These are phyloP conservation scores for Ogataea polymorpha DNA, from an alignment of 805 yeast species.

Conservation along the genomic window DNA sequence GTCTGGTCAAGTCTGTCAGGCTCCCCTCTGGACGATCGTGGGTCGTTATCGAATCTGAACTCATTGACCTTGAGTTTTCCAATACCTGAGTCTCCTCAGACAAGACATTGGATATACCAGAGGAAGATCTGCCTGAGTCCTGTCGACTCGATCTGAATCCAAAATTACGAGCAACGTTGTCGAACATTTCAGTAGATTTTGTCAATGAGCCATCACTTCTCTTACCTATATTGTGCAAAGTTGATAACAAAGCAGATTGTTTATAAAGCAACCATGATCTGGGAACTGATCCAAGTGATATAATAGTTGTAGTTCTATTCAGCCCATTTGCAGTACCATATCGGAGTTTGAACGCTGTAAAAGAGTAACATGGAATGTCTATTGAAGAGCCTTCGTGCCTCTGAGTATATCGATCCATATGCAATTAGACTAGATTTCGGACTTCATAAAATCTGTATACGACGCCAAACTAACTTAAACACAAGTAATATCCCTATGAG, in stretches of 20 bases:
- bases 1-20: neutral
- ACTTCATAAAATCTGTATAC: neutral
- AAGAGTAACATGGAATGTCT: constrained; percentile 49
- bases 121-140: neutral
- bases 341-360: constrained; percentile 57
- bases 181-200: neutral
- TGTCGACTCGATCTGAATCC: neutral
- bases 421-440: neutral
- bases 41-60: neutral
- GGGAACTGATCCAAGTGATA: constrained; percentile 60
- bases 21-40: neutral
- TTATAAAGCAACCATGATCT: constrained; percentile 47
- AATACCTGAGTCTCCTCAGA: neutral
- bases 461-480: neutral
- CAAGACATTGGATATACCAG: neutral
- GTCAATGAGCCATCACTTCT: constrained; percentile 3
- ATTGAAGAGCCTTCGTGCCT: constrained; percentile 1
- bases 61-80: neutral
- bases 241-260: constrained; percentile 12
- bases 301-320: constrained; percentile 43
- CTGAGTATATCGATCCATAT: constrained; percentile 1
- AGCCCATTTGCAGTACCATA: constrained; percentile 51
- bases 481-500: neutral
- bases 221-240: constrained; percentile 8
- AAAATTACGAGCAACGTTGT: constrained; percentile 1